Evolutionary conservation across 2,329 filamentous ascomycete genomes (phyloP).

Genomic region (Trichophaea hybrida): DNA sequence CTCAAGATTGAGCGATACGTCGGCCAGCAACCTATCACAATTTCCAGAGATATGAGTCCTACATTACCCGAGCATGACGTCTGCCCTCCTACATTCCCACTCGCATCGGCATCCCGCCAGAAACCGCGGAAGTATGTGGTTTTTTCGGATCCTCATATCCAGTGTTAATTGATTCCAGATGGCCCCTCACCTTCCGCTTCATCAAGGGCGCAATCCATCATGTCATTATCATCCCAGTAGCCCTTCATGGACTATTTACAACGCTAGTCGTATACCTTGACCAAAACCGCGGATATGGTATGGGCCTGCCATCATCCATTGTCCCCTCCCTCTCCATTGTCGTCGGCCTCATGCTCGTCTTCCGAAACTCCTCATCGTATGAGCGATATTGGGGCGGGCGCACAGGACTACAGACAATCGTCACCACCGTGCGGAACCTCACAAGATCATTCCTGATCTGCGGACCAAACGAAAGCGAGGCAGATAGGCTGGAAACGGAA

Average conservation of each 20-base stretch:
- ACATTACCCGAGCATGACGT: neutral
- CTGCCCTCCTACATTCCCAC: constrained; percentile 15
- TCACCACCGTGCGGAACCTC: constrained; percentile 44
- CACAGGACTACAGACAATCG: constrained; percentile 42
- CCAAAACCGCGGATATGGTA: constrained; percentile 35
- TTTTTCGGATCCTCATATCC: neutral
- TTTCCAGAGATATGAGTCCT: neutral
- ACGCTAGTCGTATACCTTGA: constrained; percentile 44
- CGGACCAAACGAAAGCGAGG: constrained; percentile 27
- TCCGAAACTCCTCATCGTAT: constrained; percentile 49
- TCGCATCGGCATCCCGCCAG: constrained; percentile 20
- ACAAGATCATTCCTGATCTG: constrained; percentile 39
- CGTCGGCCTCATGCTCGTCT: constrained; percentile 51
- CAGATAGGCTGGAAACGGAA: constrained; percentile 38
- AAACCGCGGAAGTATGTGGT: constrained; percentile 21
- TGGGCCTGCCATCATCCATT: constrained; percentile 44
- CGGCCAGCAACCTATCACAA: neutral
- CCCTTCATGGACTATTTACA: constrained; percentile 44
- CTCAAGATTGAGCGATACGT: neutral
- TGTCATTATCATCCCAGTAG: constrained; percentile 42
- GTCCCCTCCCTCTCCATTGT: constrained; percentile 50
- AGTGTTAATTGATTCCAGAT: constrained; percentile 32
- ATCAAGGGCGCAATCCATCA: constrained; percentile 49
- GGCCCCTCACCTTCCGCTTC: constrained; percentile 50
- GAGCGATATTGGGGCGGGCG: constrained; percentile 51